A percentile compares a stretch with the other conserved stretches of the same genome.
Conservation (phyloP, 345 rosid genomes). For the Boechera retrofracta region DNA sequence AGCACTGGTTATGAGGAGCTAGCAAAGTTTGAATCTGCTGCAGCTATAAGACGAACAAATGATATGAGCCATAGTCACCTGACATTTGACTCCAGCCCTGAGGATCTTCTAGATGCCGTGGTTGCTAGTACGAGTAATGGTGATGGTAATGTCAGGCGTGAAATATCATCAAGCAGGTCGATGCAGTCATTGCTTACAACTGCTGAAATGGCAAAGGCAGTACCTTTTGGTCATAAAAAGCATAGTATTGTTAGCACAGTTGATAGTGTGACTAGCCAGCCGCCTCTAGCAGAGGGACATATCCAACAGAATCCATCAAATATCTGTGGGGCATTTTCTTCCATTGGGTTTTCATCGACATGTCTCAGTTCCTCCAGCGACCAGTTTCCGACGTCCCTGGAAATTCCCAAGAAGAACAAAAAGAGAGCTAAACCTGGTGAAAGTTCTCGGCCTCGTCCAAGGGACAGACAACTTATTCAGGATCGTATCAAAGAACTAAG, state of each 20-base stretch:
- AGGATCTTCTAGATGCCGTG: slow-evolving; percentile 89
- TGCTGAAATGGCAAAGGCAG: slow-evolving; percentile 55
- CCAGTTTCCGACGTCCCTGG: slow-evolving; percentile 62
- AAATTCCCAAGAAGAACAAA: slow-evolving; percentile 65
- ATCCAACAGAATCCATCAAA: slow-evolving; percentile 59
- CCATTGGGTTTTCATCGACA: slow-evolving; percentile 72
- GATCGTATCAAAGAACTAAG: slow-evolving; percentile 96
- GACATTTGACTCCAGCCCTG: slow-evolving; percentile 60
- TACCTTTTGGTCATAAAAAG: slow-evolving; percentile 54
- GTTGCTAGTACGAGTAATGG: slow-evolving; percentile 67
- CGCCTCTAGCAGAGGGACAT: slow-evolving; percentile 52
- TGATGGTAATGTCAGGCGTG: slow-evolving; percentile 56
- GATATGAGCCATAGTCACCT: slow-evolving; percentile 64
- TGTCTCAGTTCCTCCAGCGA: slow-evolving; percentile 73
- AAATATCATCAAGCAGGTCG: slow-evolving; percentile 59
- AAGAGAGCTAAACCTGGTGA: slow-evolving; percentile 90
- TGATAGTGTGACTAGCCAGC: slow-evolving; percentile 57
- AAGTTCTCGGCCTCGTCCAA: slow-evolving; percentile 88
- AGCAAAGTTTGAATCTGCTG: slow-evolving; percentile 57
- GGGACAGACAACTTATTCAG: slow-evolving; percentile 96
- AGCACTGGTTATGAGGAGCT: slow-evolving; percentile 49
- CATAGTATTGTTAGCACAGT: slow-evolving; percentile 47
- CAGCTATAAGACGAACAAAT: slow-evolving; percentile 52
- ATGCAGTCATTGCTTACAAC: slow-evolving; percentile 58
- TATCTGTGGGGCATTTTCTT: slow-evolving; percentile 61